These are phyloP conservation scores for Pythium insidiosum DNA, from an alignment of 352 stramenopile genomes.

Conservation along the genomic window DNA sequence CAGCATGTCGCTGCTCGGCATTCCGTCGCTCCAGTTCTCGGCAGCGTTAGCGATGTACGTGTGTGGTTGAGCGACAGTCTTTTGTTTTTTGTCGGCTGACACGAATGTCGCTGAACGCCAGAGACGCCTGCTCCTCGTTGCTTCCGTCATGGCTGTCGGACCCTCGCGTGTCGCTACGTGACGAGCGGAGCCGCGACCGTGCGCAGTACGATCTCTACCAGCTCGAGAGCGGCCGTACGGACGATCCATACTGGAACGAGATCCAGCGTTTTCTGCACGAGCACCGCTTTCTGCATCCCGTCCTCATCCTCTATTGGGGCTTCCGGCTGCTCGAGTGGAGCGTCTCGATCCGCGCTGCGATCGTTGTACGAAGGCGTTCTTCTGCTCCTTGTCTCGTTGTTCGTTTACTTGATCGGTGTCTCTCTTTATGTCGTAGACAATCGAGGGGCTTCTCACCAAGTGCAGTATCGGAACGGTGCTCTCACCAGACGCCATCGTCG, in stretches of 20 bases:
- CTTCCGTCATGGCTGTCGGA: slow-evolving; percentile 7
- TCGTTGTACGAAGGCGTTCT: too few relatives aligned
- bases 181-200: neutral
- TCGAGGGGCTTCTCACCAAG: slow-evolving; percentile 54
- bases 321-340: slow-evolving; percentile 64
- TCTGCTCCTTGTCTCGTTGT: too few relatives aligned
- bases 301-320: slow-evolving; percentile 57
- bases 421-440: slow-evolving; percentile 26
- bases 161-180: slow-evolving; percentile 1
- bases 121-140: too few relatives aligned
- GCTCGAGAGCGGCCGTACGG: slow-evolving; percentile 55
- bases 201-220: slow-evolving; percentile 48
- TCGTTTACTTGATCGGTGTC: too few relatives aligned
- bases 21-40: too few relatives aligned
- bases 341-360: slow-evolving; percentile 40
- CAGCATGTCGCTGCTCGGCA: slow-evolving; percentile 1
- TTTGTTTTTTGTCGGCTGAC: too few relatives aligned
- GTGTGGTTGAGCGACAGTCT: too few relatives aligned
- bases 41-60: too few relatives aligned
- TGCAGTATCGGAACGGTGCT: slow-evolving; percentile 34
- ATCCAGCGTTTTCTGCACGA: slow-evolving; percentile 59
- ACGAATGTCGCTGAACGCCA: too few relatives aligned
- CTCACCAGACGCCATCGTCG: slow-evolving; percentile 47
- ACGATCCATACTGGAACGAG: slow-evolving; percentile 75
- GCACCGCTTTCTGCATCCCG: slow-evolving; percentile 51